Conservation (phyloP, 208 protist species). For the Acanthamoeba rhysodes region DNA sequence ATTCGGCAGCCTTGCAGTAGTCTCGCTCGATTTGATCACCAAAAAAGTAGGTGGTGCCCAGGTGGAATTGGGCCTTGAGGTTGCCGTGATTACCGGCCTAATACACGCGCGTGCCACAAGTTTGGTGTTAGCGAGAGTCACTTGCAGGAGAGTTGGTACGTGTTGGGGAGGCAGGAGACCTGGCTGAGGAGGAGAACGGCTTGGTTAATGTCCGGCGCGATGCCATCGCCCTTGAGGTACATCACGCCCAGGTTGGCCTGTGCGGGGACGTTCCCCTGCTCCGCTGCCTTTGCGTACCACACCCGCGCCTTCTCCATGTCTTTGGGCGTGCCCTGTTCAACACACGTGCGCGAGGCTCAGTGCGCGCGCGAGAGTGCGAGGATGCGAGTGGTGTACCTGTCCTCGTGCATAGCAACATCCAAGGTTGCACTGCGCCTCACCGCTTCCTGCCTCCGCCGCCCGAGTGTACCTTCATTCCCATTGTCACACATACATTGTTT, state of each 20-base stretch:
- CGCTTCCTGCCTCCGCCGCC: slow-evolving; percentile 12
- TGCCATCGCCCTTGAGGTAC: slow-evolving; percentile 55
- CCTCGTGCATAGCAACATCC: slow-evolving; percentile 35
- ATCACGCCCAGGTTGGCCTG: slow-evolving; percentile 51
- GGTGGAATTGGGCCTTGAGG: slow-evolving; percentile 36
- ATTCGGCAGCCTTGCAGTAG: background rate
- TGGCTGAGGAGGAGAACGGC: background rate
- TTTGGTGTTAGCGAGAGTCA: no score
- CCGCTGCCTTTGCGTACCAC: background rate
- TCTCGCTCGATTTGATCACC: background rate
- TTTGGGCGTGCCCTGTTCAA: slow-evolving; percentile 15
- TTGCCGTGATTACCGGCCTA: background rate
- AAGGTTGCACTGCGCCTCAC: slow-evolving; percentile 56
- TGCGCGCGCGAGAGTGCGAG: background rate
- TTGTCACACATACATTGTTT: no score
- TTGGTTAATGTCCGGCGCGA: background rate
- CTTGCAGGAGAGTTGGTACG: no score
- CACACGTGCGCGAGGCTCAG: background rate
- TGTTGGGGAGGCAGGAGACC: background rate
- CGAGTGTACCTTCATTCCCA: background rate
- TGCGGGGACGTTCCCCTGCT: slow-evolving; percentile 29
- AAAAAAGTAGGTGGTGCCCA: slow-evolving; percentile 2
- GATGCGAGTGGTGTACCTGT: background rate
- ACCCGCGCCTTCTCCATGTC: slow-evolving; percentile 40
- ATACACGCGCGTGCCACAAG: background rate